These are phyloP conservation scores for Quercus mongolica DNA, from an alignment of 306 rosid species.

Conservation along the genomic window DNA sequence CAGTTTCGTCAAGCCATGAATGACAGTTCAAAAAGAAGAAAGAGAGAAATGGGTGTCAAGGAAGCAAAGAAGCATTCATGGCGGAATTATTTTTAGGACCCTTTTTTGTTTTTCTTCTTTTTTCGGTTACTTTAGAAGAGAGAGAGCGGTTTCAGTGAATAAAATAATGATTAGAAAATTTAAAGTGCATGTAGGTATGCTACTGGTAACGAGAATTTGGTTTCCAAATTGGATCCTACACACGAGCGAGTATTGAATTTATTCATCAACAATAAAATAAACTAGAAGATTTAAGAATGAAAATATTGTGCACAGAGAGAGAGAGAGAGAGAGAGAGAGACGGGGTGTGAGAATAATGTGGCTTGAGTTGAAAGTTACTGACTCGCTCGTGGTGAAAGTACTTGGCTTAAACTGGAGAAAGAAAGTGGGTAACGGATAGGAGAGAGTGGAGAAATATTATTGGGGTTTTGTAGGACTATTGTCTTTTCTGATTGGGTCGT, in stretches of 20 bases:
- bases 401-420: background rate
- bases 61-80: constrained; percentile 78
- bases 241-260: background rate
- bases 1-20: constrained; percentile 35
- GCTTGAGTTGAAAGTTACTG: background rate
- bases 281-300: background rate
- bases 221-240: background rate
- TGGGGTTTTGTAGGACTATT: too few species aligned
- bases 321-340: background rate
- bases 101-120: constrained; percentile 8
- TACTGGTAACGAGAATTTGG: background rate
- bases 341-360: background rate
- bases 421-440: constrained; percentile 22
- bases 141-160: background rate
- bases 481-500: constrained; percentile 12
- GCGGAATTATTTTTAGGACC: constrained; percentile 11
- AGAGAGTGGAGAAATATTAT: background rate
- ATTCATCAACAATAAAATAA: background rate
- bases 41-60: constrained; percentile 46
- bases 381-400: background rate
- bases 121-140: background rate
- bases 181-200: background rate
- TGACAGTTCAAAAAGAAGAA: constrained; percentile 13
- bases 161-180: background rate
- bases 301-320: background rate